Evolutionary conservation across 768 basidiomycete species (phyloP).

Genomic region (Mycena venus): DNA sequence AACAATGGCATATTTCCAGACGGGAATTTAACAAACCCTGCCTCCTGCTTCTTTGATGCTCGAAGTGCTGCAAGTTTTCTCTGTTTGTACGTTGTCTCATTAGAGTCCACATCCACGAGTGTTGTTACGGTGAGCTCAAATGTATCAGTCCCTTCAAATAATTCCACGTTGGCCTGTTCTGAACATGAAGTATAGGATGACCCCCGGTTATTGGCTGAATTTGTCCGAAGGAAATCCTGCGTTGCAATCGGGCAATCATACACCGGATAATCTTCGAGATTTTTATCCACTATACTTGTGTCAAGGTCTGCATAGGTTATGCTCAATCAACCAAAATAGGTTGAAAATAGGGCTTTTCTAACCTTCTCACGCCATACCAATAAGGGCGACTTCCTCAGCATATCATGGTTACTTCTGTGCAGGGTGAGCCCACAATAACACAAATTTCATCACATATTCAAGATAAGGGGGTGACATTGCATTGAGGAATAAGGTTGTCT

Average conservation of each 20-base stretch:
- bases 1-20: constrained; percentile 27
- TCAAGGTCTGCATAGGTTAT: constrained; percentile 36
- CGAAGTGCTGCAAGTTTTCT: constrained; percentile 27
- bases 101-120: constrained; percentile 28
- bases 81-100: constrained; percentile 27
- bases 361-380: constrained; percentile 22
- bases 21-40: constrained; percentile 29
- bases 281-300: neutral
- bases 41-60: constrained; percentile 8
- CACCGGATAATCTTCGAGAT: constrained; percentile 8
- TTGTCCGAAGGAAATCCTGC: constrained; percentile 11
- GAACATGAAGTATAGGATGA: constrained; percentile 29
- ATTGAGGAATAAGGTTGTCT: constrained; percentile 11
- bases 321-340: constrained; percentile 24
- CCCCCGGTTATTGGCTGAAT: constrained; percentile 23
- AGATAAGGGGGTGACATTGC: constrained; percentile 29
- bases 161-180: constrained; percentile 27
- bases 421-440: constrained; percentile 36
- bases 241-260: constrained; percentile 22
- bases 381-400: constrained; percentile 27
- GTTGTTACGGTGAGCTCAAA: constrained; percentile 16
- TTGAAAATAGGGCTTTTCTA: constrained; percentile 2
- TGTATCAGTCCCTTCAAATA: neutral
- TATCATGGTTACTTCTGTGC: constrained; percentile 28
- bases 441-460: constrained; percentile 32